Conservation (phyloP, 768 basidiomycete genomes). For the Agaricus blazei region DNA sequence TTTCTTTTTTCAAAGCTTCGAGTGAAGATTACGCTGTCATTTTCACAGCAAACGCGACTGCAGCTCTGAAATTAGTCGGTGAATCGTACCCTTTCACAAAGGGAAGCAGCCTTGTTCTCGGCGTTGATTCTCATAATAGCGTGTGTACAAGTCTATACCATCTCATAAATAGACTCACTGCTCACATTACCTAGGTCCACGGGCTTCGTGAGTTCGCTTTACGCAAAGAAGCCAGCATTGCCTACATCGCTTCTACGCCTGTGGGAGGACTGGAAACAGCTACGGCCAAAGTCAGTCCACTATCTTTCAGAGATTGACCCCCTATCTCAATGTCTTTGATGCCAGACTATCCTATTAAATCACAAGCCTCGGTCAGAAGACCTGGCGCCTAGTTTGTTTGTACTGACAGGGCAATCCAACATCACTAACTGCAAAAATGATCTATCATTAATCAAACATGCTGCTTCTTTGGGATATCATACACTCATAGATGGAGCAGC, state of each 20-base stretch:
- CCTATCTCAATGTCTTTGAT: neutral
- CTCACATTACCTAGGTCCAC: conserved; percentile 35
- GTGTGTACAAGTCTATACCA: conserved; percentile 27
- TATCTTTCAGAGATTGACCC: neutral
- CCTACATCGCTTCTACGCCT: conserved; percentile 60
- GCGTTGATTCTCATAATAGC: conserved; percentile 79
- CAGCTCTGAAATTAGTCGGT: conserved; percentile 76
- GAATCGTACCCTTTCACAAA: conserved; percentile 70
- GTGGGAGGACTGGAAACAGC: conserved; percentile 60
- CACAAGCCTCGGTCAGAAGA: conserved; percentile 41
- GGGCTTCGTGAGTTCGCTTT: conserved; percentile 72
- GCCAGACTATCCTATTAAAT: conserved; percentile 49
- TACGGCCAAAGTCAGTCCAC: conserved; percentile 63
- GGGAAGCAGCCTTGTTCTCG: conserved; percentile 60
- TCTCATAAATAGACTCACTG: neutral
- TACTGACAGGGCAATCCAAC: conserved; percentile 78
- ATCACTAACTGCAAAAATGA: conserved; percentile 72
- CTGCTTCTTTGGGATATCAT: conserved; percentile 63
- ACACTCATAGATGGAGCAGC: conserved; percentile 83
- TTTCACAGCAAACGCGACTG: conserved; percentile 78
- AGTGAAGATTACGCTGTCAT: conserved; percentile 70
- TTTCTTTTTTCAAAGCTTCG: conserved; percentile 74
- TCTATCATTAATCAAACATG: conserved; percentile 59
- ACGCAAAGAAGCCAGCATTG: conserved; percentile 47
- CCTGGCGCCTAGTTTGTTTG: conserved; percentile 57